A percentile compares a stretch with the other conserved stretches of the same genome.
Conservation (phyloP, 148 eudicot species). For the Persicaria maculosa region DNA sequence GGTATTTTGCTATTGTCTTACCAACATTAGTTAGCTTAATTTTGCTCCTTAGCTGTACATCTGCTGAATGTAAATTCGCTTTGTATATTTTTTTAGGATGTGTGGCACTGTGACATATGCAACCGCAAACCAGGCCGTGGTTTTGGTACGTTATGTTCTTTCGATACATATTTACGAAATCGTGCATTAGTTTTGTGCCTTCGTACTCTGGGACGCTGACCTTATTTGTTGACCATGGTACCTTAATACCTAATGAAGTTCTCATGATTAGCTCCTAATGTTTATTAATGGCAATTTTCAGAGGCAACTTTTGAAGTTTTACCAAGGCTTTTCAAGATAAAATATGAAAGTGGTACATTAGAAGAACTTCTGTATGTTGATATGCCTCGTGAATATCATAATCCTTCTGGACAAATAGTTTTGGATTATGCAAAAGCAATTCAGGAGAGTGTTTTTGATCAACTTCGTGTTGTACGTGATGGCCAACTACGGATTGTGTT, state of each 20-base stretch:
- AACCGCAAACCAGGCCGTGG: slow-evolving; percentile 97
- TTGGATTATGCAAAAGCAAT: slow-evolving; percentile 91
- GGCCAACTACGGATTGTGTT: slow-evolving; percentile 92
- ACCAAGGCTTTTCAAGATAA: slow-evolving; percentile 90
- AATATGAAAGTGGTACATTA: slow-evolving; percentile 87
- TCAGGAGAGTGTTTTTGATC: slow-evolving; percentile 90
- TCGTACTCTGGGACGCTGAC: neutral
- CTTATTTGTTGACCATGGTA: neutral
- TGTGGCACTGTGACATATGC: slow-evolving; percentile 99
- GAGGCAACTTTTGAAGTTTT: slow-evolving; percentile 98
- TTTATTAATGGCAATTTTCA: slow-evolving; percentile 19
- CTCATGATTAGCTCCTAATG: neutral
- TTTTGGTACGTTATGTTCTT: slow-evolving; percentile 54
- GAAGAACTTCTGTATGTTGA: slow-evolving; percentile 91
- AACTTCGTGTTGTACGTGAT: slow-evolving; percentile 94
- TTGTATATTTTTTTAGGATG: slow-evolving; percentile 49
- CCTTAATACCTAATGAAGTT: neutral
- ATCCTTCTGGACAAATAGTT: slow-evolving; percentile 78
- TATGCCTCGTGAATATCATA: slow-evolving; percentile 91
- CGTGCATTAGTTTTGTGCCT: neutral
- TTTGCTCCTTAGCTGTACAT: neutral
- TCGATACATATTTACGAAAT: neutral
- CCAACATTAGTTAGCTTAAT: neutral
- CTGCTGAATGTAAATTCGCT: neutral
- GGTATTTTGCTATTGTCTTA: neutral